These are phyloP conservation scores for Flaveria linearis DNA, from an alignment of 129 eudicot species.

Conservation along the genomic window DNA sequence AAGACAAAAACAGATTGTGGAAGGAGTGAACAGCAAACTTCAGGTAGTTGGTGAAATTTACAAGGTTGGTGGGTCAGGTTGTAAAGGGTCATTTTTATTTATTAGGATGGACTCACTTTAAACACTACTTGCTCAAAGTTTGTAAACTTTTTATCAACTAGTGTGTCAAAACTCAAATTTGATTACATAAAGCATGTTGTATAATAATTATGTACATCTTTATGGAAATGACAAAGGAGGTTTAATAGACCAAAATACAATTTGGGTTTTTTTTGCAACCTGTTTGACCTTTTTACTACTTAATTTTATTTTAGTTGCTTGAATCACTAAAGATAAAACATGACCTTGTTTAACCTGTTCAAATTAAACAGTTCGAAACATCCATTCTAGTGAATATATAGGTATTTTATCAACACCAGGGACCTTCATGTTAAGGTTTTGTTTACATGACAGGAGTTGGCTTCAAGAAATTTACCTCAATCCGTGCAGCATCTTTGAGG, in stretches of 20 bases:
- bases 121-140: background rate
- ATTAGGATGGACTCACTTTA: too few species aligned
- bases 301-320: background rate
- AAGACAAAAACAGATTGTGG: conserved; percentile 24
- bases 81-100: background rate
- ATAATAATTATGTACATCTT: background rate
- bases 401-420: background rate
- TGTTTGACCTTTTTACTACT: background rate
- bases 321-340: background rate
- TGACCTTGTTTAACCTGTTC: background rate
- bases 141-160: background rate
- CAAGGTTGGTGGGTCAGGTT: background rate
- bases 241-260: background rate
- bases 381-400: background rate
- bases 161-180: background rate
- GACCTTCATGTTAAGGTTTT: conserved; percentile 14
- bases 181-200: background rate
- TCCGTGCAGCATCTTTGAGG: conserved; percentile 70
- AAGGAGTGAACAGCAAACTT: conserved; percentile 31
- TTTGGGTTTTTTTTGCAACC: background rate
- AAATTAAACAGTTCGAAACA: background rate
- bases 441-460: conserved; percentile 29
- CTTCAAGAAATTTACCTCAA: conserved; percentile 48
- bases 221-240: too few species aligned
- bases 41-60: conserved; percentile 45